phyloP scores from a whole-genome alignment of 495 filamentous ascomycete species.

The Poronia punctata region DNA sequence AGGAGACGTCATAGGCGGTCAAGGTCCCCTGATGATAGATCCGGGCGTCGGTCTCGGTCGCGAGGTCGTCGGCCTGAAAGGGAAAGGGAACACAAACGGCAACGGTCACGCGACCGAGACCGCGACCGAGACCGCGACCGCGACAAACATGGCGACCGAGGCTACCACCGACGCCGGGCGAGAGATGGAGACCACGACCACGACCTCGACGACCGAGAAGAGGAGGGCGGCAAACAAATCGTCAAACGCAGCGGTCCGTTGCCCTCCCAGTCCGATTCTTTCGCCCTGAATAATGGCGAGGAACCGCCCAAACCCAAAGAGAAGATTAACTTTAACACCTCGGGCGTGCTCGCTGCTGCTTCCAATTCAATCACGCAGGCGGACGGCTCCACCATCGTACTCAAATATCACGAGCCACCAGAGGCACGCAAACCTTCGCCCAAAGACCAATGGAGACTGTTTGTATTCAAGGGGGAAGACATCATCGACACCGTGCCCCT shows the following conservation, averaged over 20 bases:
- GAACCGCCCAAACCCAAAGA: slow-evolving; percentile 61
- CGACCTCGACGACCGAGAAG: slow-evolving; percentile 11
- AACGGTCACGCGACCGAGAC: slow-evolving; percentile 9
- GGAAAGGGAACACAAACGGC: slow-evolving; percentile 10
- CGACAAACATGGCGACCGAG: slow-evolving; percentile 12
- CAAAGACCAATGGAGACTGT: slow-evolving; percentile 77
- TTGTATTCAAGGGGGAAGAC: slow-evolving; percentile 82
- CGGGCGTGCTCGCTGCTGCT: slow-evolving; percentile 77
- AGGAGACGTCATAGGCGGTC: slow-evolving; percentile 27
- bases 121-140: slow-evolving; percentile 15
- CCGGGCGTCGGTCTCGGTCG: slow-evolving; percentile 27
- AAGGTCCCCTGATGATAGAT: slow-evolving; percentile 26
- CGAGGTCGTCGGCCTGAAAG: slow-evolving; percentile 16
- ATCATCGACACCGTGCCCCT: slow-evolving; percentile 76
- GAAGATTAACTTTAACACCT: slow-evolving; percentile 78
- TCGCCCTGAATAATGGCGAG: slow-evolving; percentile 46
- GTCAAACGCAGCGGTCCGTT: slow-evolving; percentile 49
- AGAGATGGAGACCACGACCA: slow-evolving; percentile 11
- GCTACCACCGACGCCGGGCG: slow-evolving; percentile 13
- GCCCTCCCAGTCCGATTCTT: slow-evolving; percentile 66
- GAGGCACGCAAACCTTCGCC: slow-evolving; percentile 83
- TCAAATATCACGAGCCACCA: slow-evolving; percentile 94
- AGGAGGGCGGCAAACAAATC: slow-evolving; percentile 14
- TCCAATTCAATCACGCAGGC: slow-evolving; percentile 72
- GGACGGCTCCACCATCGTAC: slow-evolving; percentile 58